Percentiles rank a stretch among this genome's conserved stretches.
Evolutionary conservation across 805 yeast genomes (phyloP).

Genomic region (Kockiozyma suomiensis): DNA sequence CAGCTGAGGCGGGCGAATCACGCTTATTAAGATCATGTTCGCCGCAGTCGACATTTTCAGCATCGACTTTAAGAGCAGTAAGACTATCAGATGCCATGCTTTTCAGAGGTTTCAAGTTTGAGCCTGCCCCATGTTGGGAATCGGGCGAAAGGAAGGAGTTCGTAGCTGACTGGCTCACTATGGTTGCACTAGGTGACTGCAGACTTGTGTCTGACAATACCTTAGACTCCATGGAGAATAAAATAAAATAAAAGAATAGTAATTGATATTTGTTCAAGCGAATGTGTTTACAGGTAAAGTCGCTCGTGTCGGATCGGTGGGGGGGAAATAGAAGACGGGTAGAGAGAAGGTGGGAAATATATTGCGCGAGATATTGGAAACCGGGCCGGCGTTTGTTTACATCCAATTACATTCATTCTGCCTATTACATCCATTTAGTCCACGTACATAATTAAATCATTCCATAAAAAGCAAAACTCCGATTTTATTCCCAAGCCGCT

Average conservation of each 20-base stretch:
- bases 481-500: background rate
- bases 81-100: too few relatives aligned
- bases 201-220: too few relatives aligned
- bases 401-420: background rate
- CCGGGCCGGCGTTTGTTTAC: background rate
- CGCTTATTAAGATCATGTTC: background rate
- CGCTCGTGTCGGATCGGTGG: background rate
- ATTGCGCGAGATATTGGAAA: background rate
- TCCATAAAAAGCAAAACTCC: too few relatives aligned
- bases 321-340: background rate
- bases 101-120: too few relatives aligned
- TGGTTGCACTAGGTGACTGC: too few relatives aligned
- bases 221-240: background rate
- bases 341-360: background rate
- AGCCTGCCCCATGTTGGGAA: too few relatives aligned
- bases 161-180: too few relatives aligned
- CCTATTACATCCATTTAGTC: too few relatives aligned
- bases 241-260: background rate
- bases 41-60: too few relatives aligned
- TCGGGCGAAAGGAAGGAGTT: too few relatives aligned
- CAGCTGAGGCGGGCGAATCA: constrained; percentile 2
- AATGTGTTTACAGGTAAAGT: background rate
- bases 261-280: background rate
- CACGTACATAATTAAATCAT: too few relatives aligned
- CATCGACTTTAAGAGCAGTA: too few relatives aligned